Conservation (phyloP, 179 eudicot genomes). For the Carnegiea gigantea region DNA sequence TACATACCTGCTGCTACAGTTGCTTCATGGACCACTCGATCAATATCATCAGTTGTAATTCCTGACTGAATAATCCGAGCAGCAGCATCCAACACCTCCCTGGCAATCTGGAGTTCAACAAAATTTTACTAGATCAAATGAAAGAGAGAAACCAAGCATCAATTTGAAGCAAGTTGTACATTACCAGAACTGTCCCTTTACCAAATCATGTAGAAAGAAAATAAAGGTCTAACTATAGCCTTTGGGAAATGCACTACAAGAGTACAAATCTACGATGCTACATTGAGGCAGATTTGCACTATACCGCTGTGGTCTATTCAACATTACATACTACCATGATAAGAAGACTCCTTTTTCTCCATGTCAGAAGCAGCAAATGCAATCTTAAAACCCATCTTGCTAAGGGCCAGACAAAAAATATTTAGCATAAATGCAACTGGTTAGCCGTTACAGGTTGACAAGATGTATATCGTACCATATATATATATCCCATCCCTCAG, state of each 20-base stretch:
- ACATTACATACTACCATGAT: neutral
- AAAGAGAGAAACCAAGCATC: neutral
- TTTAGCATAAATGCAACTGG: neutral
- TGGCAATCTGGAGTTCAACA: neutral
- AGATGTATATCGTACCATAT: too few relatives aligned
- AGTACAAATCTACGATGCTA: too few relatives aligned
- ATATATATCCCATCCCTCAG: neutral
- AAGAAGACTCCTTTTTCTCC: neutral
- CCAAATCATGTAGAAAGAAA: neutral
- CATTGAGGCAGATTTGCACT: too few relatives aligned
- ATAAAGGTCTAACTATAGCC: neutral
- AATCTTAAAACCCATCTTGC: too few relatives aligned
- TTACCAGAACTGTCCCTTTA: neutral
- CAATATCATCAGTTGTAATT: neutral
- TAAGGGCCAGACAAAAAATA: too few relatives aligned
- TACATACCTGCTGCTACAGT: neutral
- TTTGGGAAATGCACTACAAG: neutral
- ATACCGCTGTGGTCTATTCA: neutral
- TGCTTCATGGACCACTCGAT: constrained; percentile 1
- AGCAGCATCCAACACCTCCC: neutral
- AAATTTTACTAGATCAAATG: neutral
- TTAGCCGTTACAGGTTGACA: too few relatives aligned
- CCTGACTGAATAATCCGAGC: neutral
- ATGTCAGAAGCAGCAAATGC: neutral
- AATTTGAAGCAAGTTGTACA: neutral